Percentiles rank a stretch among this genome's conserved stretches.
These are phyloP conservation scores for Epichloe typhina DNA, from an alignment of 2,329 filamentous ascomycete genomes.

Conservation along the genomic window DNA sequence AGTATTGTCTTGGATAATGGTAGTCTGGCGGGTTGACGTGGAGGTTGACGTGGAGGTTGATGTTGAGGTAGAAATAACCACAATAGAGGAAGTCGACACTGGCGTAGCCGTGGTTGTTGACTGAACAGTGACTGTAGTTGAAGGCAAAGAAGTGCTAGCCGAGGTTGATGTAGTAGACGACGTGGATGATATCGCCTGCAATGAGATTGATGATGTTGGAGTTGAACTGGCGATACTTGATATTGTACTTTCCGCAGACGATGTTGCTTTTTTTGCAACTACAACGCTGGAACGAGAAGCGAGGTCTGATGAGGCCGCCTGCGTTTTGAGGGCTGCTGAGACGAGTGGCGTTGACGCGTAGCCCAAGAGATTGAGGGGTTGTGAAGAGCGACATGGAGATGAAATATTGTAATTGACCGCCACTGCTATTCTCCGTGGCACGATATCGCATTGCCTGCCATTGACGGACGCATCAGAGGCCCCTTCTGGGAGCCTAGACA, in stretches of 20 bases:
- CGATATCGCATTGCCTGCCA: neutral
- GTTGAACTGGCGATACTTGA: neutral
- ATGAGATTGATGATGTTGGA: neutral
- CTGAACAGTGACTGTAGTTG: neutral
- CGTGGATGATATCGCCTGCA: neutral
- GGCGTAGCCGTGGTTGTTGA: neutral
- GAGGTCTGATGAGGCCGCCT: neutral
- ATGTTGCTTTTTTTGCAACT: neutral
- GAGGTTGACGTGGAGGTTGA: too few species aligned
- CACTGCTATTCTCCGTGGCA: neutral
- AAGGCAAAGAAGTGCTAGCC: neutral
- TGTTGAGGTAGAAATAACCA: neutral
- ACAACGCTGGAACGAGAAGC: neutral
- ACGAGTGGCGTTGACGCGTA: neutral
- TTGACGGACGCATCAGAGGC: neutral
- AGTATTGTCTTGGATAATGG: neutral
- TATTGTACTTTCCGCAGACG: neutral
- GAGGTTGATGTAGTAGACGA: neutral
- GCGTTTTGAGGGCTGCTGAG: neutral
- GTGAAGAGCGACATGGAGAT: neutral
- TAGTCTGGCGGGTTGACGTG: neutral
- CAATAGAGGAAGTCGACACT: neutral
- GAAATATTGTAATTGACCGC: neutral
- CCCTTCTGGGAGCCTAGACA: neutral
- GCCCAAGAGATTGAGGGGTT: neutral